These are phyloP conservation scores for Monosporozyma unispora DNA, from an alignment of 805 yeast species.

Conservation along the genomic window DNA sequence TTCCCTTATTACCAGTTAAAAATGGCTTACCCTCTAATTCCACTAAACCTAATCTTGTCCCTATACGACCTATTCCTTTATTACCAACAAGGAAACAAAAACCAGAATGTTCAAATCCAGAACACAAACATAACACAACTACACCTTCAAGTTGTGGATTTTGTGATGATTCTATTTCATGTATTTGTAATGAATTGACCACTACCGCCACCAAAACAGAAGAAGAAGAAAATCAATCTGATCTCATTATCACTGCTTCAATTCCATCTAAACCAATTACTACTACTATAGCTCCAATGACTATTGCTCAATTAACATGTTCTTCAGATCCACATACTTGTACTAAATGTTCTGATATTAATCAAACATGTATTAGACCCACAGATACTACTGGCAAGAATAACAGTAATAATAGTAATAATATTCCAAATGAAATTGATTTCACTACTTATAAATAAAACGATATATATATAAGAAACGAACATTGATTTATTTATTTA, in stretches of 20 bases:
- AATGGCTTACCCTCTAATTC: not conserved
- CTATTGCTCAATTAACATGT: constrained; percentile 17
- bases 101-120: constrained; percentile 12
- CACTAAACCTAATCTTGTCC: not conserved
- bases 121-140: constrained; percentile 9
- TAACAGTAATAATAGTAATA: not conserved
- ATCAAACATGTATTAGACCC: constrained; percentile 21
- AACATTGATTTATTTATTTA: not conserved
- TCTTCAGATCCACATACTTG: constrained; percentile 45
- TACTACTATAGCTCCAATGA: not conserved
- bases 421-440: constrained; percentile 5
- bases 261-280: not conserved
- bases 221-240: constrained; percentile 1
- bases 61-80: not conserved
- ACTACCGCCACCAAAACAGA: constrained; percentile 19
- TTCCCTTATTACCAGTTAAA: not conserved
- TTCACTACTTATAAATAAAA: constrained; percentile 4
- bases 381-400: not conserved
- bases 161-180: constrained; percentile 85
- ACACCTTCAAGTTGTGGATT: constrained; percentile 58
- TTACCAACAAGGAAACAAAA: not conserved
- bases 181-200: constrained; percentile 77
- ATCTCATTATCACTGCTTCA: too few species aligned
- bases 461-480: not conserved
- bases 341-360: constrained; percentile 37